Conservation (phyloP, 2,329 filamentous ascomycete genomes). For the Fusarium torulosum region DNA sequence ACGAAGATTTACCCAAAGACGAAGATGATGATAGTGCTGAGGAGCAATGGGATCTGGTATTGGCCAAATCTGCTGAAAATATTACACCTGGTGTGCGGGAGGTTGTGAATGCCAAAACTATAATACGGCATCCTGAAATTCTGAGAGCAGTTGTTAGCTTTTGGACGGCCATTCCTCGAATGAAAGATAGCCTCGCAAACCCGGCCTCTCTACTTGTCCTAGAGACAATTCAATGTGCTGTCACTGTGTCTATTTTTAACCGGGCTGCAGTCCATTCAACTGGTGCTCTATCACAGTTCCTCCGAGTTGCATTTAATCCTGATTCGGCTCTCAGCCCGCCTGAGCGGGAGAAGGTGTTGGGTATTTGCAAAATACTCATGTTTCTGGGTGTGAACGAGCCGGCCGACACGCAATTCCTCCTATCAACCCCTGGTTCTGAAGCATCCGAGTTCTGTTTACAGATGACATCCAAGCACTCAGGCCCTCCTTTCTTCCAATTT, state of each 20-base stretch:
- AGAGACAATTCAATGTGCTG: constrained; percentile 70
- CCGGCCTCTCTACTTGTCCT: constrained; percentile 74
- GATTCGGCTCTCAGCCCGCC: constrained; percentile 63
- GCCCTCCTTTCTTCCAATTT: constrained; percentile 91
- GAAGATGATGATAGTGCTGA: constrained; percentile 52
- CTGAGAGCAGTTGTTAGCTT: constrained; percentile 72
- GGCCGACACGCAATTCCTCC: constrained; percentile 84
- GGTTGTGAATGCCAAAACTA: constrained; percentile 64
- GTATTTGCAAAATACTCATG: constrained; percentile 77
- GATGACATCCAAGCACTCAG: constrained; percentile 79
- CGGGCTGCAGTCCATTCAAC: constrained; percentile 78
- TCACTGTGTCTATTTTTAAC: constrained; percentile 75
- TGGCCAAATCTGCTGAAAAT: constrained; percentile 54
- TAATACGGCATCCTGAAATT: constrained; percentile 72
- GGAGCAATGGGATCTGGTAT: constrained; percentile 56
- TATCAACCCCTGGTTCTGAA: constrained; percentile 64
- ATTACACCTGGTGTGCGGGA: constrained; percentile 59
- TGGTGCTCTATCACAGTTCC: constrained; percentile 75
- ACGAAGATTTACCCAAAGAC: constrained; percentile 42
- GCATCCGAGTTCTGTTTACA: constrained; percentile 78
- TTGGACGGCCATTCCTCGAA: constrained; percentile 72
- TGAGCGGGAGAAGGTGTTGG: constrained; percentile 71
- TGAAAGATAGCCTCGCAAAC: constrained; percentile 58
- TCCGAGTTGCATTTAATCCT: constrained; percentile 70
- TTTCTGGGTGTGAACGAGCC: constrained; percentile 81